Conservation (phyloP, 2,329 filamentous ascomycete genomes). For the Tolypocladium inflatum region DNA sequence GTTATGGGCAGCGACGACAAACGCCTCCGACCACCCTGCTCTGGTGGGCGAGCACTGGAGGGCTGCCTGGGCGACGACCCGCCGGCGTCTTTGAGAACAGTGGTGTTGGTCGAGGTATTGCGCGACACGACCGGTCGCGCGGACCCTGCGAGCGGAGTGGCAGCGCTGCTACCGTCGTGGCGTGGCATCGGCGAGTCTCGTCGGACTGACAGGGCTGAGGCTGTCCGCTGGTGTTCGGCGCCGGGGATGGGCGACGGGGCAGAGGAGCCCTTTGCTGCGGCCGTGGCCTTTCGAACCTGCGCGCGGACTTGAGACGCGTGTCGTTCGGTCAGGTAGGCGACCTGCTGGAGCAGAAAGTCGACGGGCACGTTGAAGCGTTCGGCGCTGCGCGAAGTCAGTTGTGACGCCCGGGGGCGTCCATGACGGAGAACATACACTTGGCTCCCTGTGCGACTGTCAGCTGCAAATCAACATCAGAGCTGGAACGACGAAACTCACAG, state of each 20-base stretch:
- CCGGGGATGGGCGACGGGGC: conserved; percentile 48
- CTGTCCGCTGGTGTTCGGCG: conserved; percentile 33
- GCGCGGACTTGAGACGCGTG: conserved; percentile 84
- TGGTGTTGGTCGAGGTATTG: conserved; percentile 33
- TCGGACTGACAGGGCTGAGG: conserved; percentile 47
- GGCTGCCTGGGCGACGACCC: conserved; percentile 19
- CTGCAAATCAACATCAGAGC: not conserved
- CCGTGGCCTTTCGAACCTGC: conserved; percentile 71
- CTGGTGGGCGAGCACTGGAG: conserved; percentile 10
- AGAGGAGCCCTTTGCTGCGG: conserved; percentile 44
- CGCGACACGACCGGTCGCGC: conserved; percentile 36
- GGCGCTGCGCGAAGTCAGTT: conserved; percentile 41
- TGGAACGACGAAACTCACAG: conserved; percentile 46
- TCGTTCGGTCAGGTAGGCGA: conserved; percentile 85
- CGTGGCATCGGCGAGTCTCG: conserved; percentile 45
- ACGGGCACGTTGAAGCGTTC: conserved; percentile 74
- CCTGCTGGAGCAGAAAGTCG: conserved; percentile 84
- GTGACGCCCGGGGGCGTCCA: conserved; percentile 4
- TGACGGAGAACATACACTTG: conserved; percentile 48
- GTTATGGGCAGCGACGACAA: conserved; percentile 36
- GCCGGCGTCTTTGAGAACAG: conserved; percentile 26
- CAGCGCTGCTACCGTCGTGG: conserved; percentile 33
- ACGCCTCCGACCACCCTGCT: conserved; percentile 24
- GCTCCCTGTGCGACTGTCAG: conserved; percentile 48
- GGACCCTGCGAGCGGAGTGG: conserved; percentile 32